Evolutionary conservation across 2,329 filamentous ascomycete species (phyloP).

Genomic region (Epichloe scottii): DNA sequence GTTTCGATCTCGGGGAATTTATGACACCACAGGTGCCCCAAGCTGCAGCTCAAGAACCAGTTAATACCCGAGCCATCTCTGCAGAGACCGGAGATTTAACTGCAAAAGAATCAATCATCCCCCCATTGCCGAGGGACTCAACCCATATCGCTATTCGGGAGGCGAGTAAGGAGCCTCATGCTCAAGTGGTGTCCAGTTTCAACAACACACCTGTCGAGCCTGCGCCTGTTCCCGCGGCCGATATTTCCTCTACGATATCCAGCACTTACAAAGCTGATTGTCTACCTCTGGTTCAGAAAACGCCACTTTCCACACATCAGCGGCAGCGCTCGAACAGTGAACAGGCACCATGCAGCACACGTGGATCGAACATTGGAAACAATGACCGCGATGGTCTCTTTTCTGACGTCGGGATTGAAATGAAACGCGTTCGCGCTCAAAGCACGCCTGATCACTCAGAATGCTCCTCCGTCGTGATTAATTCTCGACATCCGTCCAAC

Average conservation of each 20-base stretch:
- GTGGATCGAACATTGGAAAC: neutral
- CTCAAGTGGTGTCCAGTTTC: neutral
- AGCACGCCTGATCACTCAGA: slow-evolving; percentile 2
- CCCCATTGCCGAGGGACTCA: neutral
- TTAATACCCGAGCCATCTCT: neutral
- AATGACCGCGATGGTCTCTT: neutral
- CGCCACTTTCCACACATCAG: neutral
- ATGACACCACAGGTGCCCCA: neutral
- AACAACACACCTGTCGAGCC: neutral
- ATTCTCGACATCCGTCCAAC: neutral
- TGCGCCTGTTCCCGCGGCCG: neutral
- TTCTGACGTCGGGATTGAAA: neutral
- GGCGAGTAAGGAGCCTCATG: neutral
- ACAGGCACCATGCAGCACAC: neutral
- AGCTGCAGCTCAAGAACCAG: neutral
- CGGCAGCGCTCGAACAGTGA: slow-evolving; percentile 5
- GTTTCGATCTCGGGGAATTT: slow-evolving; percentile 1
- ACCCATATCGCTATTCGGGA: neutral
- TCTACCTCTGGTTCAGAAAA: neutral
- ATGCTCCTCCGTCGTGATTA: neutral
- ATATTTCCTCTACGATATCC: neutral
- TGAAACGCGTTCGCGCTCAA: slow-evolving; percentile 2
- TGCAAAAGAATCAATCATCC: neutral
- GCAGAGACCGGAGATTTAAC: neutral
- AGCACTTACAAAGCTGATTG: neutral